These are phyloP conservation scores for Candida gorgasii DNA, from an alignment of 805 yeast genomes.

Conservation along the genomic window DNA sequence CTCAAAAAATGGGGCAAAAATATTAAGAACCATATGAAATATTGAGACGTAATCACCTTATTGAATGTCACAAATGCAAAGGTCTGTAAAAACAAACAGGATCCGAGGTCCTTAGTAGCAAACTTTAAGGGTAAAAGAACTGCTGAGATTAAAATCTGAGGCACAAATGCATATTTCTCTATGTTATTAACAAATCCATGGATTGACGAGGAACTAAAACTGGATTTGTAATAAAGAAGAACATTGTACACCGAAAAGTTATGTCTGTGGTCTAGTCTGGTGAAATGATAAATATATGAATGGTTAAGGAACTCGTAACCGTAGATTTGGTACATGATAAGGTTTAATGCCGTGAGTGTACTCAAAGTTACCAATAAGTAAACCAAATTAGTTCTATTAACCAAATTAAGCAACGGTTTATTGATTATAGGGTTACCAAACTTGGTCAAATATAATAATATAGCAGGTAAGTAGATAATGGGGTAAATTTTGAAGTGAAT, in stretches of 20 bases:
- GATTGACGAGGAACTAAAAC: conserved; percentile 14
- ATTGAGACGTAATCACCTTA: conserved; percentile 85
- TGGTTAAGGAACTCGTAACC: conserved; percentile 76
- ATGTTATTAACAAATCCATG: conserved; percentile 25
- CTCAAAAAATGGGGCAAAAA: conserved; percentile 74
- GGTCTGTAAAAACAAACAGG: conserved; percentile 42
- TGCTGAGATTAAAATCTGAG: conserved; percentile 68
- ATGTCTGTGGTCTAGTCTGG: conserved; percentile 89
- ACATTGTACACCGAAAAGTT: conserved; percentile 89
- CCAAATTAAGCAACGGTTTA: conserved; percentile 33
- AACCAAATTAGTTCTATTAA: conserved; percentile 37
- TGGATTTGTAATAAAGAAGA: conserved; percentile 63
- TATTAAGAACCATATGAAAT: conserved; percentile 91
- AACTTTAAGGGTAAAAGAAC: conserved; percentile 56
- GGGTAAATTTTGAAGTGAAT: conserved; percentile 94
- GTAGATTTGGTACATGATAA: conserved; percentile 64
- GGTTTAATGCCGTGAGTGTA: conserved; percentile 51
- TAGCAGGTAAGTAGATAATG: conserved; percentile 78
- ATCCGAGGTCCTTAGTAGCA: conserved; percentile 31
- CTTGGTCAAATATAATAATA: conserved; percentile 46
- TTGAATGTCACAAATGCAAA: conserved; percentile 46
- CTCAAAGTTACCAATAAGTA: conserved; percentile 34
- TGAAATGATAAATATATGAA: conserved; percentile 79
- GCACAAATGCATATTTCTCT: conserved; percentile 73
- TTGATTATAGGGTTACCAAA: conserved; percentile 22